Base-by-base conservation (phyloP, 2,329 filamentous ascomycete species). In the Metarhizium album region DNA sequence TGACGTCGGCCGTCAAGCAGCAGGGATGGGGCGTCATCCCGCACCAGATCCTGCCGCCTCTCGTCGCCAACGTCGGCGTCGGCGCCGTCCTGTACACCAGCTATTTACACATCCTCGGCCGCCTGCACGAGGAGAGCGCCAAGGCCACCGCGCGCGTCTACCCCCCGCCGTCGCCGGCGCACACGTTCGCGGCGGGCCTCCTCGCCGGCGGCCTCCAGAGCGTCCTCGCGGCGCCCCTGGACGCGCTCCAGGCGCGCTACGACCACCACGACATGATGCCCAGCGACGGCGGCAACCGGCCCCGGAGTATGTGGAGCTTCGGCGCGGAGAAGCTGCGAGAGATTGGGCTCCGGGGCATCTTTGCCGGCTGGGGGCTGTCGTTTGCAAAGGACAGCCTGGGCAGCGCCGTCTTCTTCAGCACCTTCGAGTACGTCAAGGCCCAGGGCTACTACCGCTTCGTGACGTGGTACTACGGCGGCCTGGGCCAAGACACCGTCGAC, bases 401-500 rank as follows among this genome's bases (percentile, higher is more conserved):
- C 13, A 80, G 78, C 49, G 85, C 82, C 35, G 66, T 86, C 18
- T 88, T 88, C 73, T 90, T 90, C 66, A 79, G 78, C 58, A 79
- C 78, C 0, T 90, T 90, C 55, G 86, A 90, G 67, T 86, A 81
- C 46, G 70, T 89, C 60, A 90, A 90, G 63, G 83, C 81, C 11
- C 86, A 90, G 62, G 74, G 75, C 13, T 72, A 87, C 67, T 88
- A 88, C 65, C 71, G 70, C 43, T 90, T 86, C 60, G 78, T 90
- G 31, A 78, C 76, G 14, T 82, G 78, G 70, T 87, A 83, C 62
- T 90, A 90, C 57, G 79, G 82, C 27, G 75, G 74, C 1, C 64
- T 81, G 23, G 74, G 71, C 27, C 70, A 74, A 40, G 73, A 79
- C 33, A 72, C 71, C 13, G 67, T 82, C 48, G 70, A 78, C 50